Base-by-base conservation (phyloP, 352 stramenopile species). In the Globisporangium emineosum region DNA sequence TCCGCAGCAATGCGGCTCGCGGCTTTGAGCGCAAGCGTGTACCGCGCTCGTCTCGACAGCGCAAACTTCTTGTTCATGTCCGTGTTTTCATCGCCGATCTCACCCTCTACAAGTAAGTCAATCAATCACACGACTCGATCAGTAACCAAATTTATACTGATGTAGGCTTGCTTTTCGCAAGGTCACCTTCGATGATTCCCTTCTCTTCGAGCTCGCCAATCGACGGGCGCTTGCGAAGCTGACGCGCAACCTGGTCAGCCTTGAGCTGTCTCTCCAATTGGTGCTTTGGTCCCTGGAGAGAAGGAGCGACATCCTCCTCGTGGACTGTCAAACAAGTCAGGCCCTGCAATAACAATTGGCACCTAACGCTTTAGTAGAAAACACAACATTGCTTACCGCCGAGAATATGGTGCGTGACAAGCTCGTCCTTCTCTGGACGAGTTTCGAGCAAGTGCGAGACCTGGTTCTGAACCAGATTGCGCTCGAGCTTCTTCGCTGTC, bases 11-110 rank as follows among this genome's bases (percentile, higher is more conserved):
- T 89, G 30, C 86, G 85, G 35, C 75, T 83, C 21, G 82, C 81
- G 5, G 83, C 84, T 63, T 93, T 93, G 23, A 95, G 75, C 15
- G 87, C 87, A 12, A 95, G 74, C 23, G 86, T 88, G 70, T 93
- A 95, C 9, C 84, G 77, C 9, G 86, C 78, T 7, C 86, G 82
- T 53, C 74, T 79, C 35, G 74, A 89, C 0, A 90, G 71, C 56
- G 72, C 77, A 21, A 65, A 69, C 56, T 83, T 88, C 67, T 77
- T 83, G 32, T 61, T 62, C 32, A 68, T 56, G 30, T 68, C 61
- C 32, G 67, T 55, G 50, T 69, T 69, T 13, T 85, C 74, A 13
- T 86, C 76, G 9, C 64, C 78, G 27, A 92, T 66, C 60, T 92
- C 83, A 40, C 82, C 83, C 64, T 92, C 81, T 91, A 64, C n/a